Evolutionary conservation across 2,329 filamentous ascomycete species (phyloP), one percentile per base, ranked within the genome.

Genomic region (Albophoma yamanashiensis): DNA sequence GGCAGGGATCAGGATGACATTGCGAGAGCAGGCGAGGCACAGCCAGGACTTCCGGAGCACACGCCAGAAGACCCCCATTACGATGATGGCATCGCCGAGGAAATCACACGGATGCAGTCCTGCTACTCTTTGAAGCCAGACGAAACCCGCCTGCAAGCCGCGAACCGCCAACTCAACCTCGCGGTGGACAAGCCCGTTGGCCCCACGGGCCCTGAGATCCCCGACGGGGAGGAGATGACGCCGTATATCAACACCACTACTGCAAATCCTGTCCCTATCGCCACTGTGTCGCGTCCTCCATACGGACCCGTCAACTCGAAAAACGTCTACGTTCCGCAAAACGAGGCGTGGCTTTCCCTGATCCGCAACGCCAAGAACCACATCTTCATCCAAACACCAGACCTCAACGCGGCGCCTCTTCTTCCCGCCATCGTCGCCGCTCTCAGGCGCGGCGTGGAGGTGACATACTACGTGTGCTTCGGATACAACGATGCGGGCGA

Each of bases 401-500:
- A 90, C 27, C 78, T 93, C 43, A 93, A 93, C 66, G 88, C 89
- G 0, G 81, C 82, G 60, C 86, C 84, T 0, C 74, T 92, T 0
- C 67, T 91, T 0, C 81, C 84, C 0, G 86, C 85, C 1, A 79
- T 92, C 4, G 68, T 82, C 0, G 79, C 79, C 3, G 89, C 89
- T 0, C 80, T 86, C n/a, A 79, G 84, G 62, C 78, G 89, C 1
- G 89, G 89, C 0, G 73, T 92, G 0, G 76, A 85, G 57, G 84
- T 92, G 0, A 85, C 82, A 0, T 87, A 85, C 69, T 92, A 89
- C 63, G 78, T 91, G 1, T 91, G 88, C 64, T 80, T 92, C 0
- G 89, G 89, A 1, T 93, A 93, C 74, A 92, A 92, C 63, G 89
- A 92, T 64, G 76, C 83, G 0, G 89, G 89, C 27, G 88, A 92